A percentile compares a stretch with the other conserved stretches of the same genome.
phyloP scores from a whole-genome alignment of 768 basidiomycete species.

The Tulasnella sp. region DNA sequence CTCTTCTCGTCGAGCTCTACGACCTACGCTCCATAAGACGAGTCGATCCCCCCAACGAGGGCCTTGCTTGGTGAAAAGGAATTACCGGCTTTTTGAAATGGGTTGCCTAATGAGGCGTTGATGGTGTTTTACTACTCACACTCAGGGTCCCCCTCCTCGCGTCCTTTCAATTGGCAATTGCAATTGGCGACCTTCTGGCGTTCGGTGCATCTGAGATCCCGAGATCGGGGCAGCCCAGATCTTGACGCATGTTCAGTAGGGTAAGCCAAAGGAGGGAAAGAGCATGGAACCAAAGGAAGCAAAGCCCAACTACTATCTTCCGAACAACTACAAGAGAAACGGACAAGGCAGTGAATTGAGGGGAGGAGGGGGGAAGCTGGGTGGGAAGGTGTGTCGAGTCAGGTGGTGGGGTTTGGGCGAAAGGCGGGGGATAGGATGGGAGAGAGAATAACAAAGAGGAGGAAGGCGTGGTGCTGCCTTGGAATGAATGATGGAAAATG shows the following conservation, averaged over 20 bases:
- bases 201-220: slow-evolving; percentile 9
- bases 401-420: neutral
- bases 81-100: neutral
- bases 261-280: neutral
- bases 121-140: neutral
- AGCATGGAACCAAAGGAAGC: slow-evolving; percentile 2
- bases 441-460: neutral
- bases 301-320: neutral
- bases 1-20: neutral
- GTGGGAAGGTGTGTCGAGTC: neutral
- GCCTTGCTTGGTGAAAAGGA: neutral
- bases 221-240: neutral
- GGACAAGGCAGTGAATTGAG: neutral
- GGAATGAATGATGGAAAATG: slow-evolving; percentile 2
- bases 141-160: neutral
- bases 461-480: neutral
- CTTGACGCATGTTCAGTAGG: neutral
- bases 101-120: neutral
- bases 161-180: neutral
- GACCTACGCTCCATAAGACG: neutral
- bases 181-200: neutral
- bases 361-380: neutral
- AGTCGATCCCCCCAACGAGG: neutral
- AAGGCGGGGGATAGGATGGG: slow-evolving; percentile 12
- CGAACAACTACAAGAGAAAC: neutral